A percentile compares a stretch with the other conserved stretches of the same genome.
phyloP scores from a whole-genome alignment of 176 grass and related monocot genomes.

The barley (Hordeum vulgare) region DNA sequence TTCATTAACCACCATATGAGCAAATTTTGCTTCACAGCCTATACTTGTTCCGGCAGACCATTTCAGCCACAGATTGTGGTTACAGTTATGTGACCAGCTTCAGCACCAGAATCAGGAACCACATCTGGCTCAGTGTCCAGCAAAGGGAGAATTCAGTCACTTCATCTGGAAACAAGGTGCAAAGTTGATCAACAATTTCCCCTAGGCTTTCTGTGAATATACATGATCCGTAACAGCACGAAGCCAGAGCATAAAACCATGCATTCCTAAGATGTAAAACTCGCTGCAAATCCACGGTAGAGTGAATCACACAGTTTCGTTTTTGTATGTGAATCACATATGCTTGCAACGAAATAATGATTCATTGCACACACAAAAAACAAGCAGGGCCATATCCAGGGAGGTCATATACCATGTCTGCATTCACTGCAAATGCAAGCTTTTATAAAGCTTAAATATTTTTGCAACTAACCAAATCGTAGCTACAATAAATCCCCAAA shows the following conservation, averaged over 20 bases:
- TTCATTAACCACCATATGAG: constrained; percentile 20
- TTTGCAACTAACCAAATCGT: constrained; percentile 6
- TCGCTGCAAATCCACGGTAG: neutral
- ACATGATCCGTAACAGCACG: neutral
- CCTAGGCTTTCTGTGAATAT: neutral
- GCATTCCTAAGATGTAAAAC: neutral
- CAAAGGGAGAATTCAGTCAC: constrained; percentile 22
- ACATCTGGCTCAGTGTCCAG: constrained; percentile 60
- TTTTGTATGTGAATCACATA: no score
- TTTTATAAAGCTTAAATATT: constrained; percentile 10
- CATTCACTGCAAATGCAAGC: neutral
- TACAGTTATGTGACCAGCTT: constrained; percentile 61
- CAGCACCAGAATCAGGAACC: constrained; percentile 39
- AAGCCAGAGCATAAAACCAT: constrained; percentile 6
- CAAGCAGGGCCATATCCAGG: neutral
- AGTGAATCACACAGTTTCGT: neutral
- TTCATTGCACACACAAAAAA: neutral
- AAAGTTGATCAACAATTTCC: neutral
- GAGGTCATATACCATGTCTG: neutral
- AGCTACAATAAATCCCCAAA: neutral
- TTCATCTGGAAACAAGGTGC: constrained; percentile 9
- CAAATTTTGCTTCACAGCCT: neutral
- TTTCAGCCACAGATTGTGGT: constrained; percentile 22
- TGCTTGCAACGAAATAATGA: no score
- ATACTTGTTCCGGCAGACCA: no score